Base-by-base conservation (phyloP, 345 rosid species). In the Cardamine occulta region DNA sequence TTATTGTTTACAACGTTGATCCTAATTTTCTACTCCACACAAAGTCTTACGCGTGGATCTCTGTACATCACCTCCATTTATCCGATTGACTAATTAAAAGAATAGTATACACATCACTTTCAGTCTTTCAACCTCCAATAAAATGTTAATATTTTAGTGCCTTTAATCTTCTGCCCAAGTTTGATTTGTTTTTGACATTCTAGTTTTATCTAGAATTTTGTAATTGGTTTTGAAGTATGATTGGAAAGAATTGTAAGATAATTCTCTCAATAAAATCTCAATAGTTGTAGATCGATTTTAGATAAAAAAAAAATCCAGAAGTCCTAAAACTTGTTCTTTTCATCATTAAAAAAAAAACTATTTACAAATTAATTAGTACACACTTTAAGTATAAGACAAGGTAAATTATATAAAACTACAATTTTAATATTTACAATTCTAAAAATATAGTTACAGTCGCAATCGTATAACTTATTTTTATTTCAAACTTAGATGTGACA, bases 21-120 rank as follows among this genome's bases (percentile, higher is more conserved):
- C 37, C n/a, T 37, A 61, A 31, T 35, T 56, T 48, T 64, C 18
- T 66, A 29, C 17, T 11, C 77, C 81, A 78, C 54, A 39, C 0
- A 40, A 7, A 19, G 42, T 18, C 51, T 40, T 48, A 42, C 73
- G 40, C 68, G 39, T 66, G 39, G 49, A 49, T 51, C 1, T 28
- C 29, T 68, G 21, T 49, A 7, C 47, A 39, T 64, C 80, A 56
- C 45, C 68, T 64, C 54, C 48, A 68, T 7, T 14, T 56, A 40
- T 15, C 8, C 9, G 15, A 35, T 66, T 5, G 60, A 66, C 42
- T 48, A n/a, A n/a, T n/a, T n/a, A 48, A 74, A 31, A 54, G 28
- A 73, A 73, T 7, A 29, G 17, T 14, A 11, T 42, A 21, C 24
- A 56, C 18, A 40, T 42, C 77, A 40, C 37, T 63, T 23, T 62